Evolutionary conservation across 2,329 filamentous ascomycete species (phyloP).

Genomic region (Cordyceps farinosa): DNA sequence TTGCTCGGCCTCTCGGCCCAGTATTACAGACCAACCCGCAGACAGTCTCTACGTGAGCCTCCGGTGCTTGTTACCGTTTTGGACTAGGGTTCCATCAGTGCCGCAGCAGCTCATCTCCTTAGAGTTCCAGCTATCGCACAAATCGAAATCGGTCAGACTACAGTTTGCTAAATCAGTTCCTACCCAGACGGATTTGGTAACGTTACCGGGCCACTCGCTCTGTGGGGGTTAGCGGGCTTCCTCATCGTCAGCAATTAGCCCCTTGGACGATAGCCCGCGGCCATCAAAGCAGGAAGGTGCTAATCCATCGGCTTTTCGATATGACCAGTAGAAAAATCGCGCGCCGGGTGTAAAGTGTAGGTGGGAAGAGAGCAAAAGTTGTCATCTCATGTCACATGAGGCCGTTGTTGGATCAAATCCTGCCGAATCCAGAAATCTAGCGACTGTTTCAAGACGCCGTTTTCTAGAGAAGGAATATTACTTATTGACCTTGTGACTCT

Average conservation of each 20-base stretch:
- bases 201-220: not conserved
- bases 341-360: not conserved
- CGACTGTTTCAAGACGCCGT: not conserved
- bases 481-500: not conserved
- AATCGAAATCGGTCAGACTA: not conserved
- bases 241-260: not conserved
- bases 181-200: not conserved
- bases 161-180: not conserved
- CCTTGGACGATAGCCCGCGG: not conserved
- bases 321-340: not conserved
- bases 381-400: not conserved
- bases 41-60: no score
- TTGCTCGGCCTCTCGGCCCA: not conserved
- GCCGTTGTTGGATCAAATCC: not conserved
- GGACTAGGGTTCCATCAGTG: not conserved
- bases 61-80: not conserved
- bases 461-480: not conserved
- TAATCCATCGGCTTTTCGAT: not conserved
- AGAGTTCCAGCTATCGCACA: not conserved
- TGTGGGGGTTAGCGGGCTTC: not conserved
- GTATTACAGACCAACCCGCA: not conserved
- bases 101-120: not conserved
- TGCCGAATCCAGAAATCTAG: not conserved
- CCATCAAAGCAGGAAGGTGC: not conserved
- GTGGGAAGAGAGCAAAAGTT: not conserved